Evolutionary conservation across 2,329 filamentous ascomycete genomes (phyloP).

Genomic region (Alternaria novae-zelandiae): DNA sequence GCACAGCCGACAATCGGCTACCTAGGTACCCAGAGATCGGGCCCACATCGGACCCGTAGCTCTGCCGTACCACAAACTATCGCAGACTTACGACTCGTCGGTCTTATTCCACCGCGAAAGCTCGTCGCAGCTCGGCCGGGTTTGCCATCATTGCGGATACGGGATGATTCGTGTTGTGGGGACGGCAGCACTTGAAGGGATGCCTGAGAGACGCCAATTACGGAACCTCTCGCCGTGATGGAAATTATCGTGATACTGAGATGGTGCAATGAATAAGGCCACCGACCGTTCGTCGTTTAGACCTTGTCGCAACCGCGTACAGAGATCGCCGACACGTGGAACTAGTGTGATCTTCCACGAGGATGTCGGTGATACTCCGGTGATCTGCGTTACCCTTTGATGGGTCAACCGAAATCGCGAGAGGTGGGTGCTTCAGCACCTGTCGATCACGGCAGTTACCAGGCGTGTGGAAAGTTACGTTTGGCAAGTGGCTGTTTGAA

Average conservation of each 20-base stretch:
- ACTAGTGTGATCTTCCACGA: slow-evolving; percentile 3
- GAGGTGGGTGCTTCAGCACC: background rate
- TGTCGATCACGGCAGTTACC: slow-evolving; percentile 4
- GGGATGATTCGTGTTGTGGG: background rate
- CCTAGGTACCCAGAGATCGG: background rate
- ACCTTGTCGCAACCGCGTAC: background rate
- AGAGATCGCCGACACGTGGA: slow-evolving; percentile 3
- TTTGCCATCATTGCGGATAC: background rate
- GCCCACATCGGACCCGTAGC: background rate
- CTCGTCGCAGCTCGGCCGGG: background rate
- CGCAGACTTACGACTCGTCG: background rate
- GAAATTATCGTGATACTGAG: background rate
- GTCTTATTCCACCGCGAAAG: background rate
- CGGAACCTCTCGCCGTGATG: background rate
- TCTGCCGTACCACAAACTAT: background rate
- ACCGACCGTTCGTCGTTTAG: background rate
- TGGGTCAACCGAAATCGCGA: background rate
- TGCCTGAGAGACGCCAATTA: background rate
- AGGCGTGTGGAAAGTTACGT: background rate
- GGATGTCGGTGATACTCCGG: slow-evolving; percentile 7
- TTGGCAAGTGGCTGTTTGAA: background rate
- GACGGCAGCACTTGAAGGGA: background rate
- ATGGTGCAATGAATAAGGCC: background rate
- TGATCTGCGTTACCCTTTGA: slow-evolving; percentile 5
- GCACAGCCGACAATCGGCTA: background rate